phyloP scores from a whole-genome alignment of 139 green algal species.

The Volvox reticuliferus region DNA sequence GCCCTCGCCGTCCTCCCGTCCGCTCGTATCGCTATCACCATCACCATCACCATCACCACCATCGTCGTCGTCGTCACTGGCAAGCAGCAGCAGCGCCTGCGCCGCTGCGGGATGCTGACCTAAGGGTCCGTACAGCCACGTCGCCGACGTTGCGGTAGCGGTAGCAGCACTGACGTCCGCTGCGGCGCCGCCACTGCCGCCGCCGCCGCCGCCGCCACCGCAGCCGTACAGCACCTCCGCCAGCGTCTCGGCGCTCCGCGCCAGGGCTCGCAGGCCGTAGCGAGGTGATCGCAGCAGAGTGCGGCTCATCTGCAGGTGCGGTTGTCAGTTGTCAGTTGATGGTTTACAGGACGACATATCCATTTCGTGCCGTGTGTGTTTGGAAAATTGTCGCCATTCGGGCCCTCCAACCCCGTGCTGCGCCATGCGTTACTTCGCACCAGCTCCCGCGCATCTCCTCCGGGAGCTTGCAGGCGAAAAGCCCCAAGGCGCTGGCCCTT shows the following conservation, averaged over 20 bases:
- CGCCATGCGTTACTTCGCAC: no score
- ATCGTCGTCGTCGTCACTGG: neutral
- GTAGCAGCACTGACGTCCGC: neutral
- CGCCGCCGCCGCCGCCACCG: neutral
- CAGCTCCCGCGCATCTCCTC: no score
- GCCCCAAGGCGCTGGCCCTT: no score
- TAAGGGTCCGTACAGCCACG: neutral
- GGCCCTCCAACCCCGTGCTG: no score
- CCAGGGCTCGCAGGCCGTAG: slow-evolving; percentile 15
- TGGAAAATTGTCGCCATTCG: no score
- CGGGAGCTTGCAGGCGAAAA: no score
- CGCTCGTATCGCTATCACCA: neutral
- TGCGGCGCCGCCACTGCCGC: no score
- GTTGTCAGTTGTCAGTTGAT: no score
- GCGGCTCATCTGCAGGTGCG: neutral
- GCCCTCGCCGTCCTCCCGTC: neutral
- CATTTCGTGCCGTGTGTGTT: no score
- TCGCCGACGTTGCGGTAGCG: neutral
- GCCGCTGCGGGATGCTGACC: neutral
- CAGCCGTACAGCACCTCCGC: slow-evolving; percentile 4
- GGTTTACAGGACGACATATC: no score
- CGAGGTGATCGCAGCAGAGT: slow-evolving; percentile 26
- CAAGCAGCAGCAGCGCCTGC: slow-evolving; percentile 11
- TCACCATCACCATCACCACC: neutral
- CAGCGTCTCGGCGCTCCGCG: slow-evolving; percentile 23